These are phyloP conservation scores for Ustilago loliicola DNA, from an alignment of 1,284 basidiomycete species.

Conservation along the genomic window DNA sequence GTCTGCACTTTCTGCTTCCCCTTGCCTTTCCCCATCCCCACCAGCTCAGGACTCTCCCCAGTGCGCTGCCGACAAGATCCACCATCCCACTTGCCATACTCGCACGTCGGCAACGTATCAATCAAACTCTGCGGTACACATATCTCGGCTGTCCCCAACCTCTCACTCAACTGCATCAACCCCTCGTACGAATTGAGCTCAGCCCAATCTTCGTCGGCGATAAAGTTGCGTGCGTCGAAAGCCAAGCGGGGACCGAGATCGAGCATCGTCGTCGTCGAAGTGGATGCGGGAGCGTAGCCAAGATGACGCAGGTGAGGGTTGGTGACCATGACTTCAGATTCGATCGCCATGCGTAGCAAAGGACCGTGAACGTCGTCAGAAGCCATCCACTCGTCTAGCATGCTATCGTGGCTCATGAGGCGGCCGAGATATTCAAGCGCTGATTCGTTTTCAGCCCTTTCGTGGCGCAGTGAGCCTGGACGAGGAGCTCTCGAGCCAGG, in stretches of 20 bases:
- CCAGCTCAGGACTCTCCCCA: neutral
- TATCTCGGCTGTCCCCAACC: conserved; percentile 30
- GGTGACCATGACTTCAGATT: conserved; percentile 10
- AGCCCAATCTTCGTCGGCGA: conserved; percentile 51
- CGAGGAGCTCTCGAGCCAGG: neutral
- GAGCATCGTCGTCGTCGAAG: conserved; percentile 9
- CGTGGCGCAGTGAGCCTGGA: conserved; percentile 10
- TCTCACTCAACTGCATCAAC: conserved; percentile 34
- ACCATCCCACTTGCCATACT: conserved; percentile 44
- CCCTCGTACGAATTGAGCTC: conserved; percentile 44
- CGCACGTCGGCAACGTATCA: conserved; percentile 41
- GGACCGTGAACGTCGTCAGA: conserved; percentile 19
- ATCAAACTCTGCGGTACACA: conserved; percentile 38
- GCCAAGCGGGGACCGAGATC: conserved; percentile 15
- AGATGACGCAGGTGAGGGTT: conserved; percentile 9
- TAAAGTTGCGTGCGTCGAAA: conserved; percentile 43
- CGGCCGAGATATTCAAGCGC: conserved; percentile 47
- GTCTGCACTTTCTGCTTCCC: conserved; percentile 3
- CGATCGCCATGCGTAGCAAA: conserved; percentile 39
- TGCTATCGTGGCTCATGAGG: conserved; percentile 41
- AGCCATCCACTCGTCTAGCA: conserved; percentile 41
- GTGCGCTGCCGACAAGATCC: conserved; percentile 24
- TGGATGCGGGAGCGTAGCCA: conserved; percentile 24
- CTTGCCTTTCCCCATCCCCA: conserved; percentile 39
- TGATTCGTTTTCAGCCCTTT: conserved; percentile 29